These are phyloP conservation scores for Colletotrichum paranaense DNA, from an alignment of 2,329 filamentous ascomycete species.

Conservation along the genomic window DNA sequence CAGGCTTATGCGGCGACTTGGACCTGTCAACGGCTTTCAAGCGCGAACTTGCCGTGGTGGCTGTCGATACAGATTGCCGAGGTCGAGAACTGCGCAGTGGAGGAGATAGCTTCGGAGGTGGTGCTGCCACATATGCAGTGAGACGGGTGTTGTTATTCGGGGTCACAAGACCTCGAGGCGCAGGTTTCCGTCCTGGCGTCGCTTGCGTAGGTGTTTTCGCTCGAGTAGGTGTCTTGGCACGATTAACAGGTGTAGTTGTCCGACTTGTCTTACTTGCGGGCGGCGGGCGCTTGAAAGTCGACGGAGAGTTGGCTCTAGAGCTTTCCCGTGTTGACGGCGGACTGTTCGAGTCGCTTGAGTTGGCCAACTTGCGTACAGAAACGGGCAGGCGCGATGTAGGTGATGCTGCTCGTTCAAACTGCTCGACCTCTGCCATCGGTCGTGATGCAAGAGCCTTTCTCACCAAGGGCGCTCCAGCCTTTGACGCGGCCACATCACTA, in stretches of 20 bases:
- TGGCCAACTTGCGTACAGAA: conserved; percentile 54
- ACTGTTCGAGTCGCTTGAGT: conserved; percentile 43
- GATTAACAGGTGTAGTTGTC: conserved; percentile 51
- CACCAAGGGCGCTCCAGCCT: conserved; percentile 43
- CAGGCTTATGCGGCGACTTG: conserved; percentile 53
- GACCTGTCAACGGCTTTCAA: conserved; percentile 72
- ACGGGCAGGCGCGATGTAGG: conserved; percentile 57
- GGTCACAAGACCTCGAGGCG: conserved; percentile 54
- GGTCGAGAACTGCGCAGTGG: conserved; percentile 84
- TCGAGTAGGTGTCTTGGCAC: conserved; percentile 57
- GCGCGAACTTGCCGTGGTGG: conserved; percentile 77
- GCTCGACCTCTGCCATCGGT: conserved; percentile 39
- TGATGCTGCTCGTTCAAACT: conserved; percentile 40
- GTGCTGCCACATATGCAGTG: conserved; percentile 78
- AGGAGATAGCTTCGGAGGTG: conserved; percentile 79
- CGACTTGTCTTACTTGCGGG: conserved; percentile 54
- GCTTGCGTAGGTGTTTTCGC: conserved; percentile 57
- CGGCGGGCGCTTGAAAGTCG: conserved; percentile 55
- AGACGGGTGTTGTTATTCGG: conserved; percentile 69
- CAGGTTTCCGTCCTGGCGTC: conserved; percentile 50
- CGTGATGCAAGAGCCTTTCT: conserved; percentile 45
- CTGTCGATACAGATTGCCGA: conserved; percentile 80
- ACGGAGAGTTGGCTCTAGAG: conserved; percentile 65
- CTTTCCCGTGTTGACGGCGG: conserved; percentile 52
- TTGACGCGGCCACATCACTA: conserved; percentile 67